Base-by-base conservation (phyloP, 495 filamentous ascomycete species). In the Podospora fimiseda region DNA sequence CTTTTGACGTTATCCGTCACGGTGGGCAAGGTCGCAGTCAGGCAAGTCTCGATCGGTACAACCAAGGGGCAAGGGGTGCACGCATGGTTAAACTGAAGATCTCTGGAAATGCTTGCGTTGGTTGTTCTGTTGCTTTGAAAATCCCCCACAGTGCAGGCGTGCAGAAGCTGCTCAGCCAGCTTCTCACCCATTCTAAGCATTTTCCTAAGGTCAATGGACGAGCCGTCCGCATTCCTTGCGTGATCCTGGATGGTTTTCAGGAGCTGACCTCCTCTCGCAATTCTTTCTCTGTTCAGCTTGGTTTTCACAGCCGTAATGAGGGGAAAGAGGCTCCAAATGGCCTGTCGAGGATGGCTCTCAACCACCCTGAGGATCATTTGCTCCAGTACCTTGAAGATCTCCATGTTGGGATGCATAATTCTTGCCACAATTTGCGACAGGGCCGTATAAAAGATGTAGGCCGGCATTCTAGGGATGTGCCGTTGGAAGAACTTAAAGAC, bases 341-440 rank as follows among this genome's bases (percentile, higher is more conserved):
- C 86, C 68, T 97, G 93, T 60, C 88, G 86, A 2, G 93, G 92
- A 64, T 95, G 83, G 14, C 78, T 68, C 18, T 80, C 72, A 20
- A 95, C 84, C 39, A 95, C 86, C 62, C 87, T 93, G 36, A 84
- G 70, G 43, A 97, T 90, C 55, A 95, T 89, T 19, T 74, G 75
- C 45, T 85, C 76, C 30, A 99, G 75, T 11, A 88, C 65, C 43
- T 81, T 77, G 66, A 85, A 91, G 15, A 96, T 88, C 9, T 83
- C 79, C 18, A 57, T 59, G 66, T 95, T 87, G 0, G 87, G 81
- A 70, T 97, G 92, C 41, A 85, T 86, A 45, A 99, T 96, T 22
- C 93, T 80, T 39, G 91, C 89, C 49, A 97, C 83, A 38, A 97
- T 84, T 69, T 99, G 93, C 23, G 92, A 84, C 14, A 99, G 74